Base-by-base conservation (phyloP, 192 early-diverging fungal genomes). In the Podila verticillata region DNA sequence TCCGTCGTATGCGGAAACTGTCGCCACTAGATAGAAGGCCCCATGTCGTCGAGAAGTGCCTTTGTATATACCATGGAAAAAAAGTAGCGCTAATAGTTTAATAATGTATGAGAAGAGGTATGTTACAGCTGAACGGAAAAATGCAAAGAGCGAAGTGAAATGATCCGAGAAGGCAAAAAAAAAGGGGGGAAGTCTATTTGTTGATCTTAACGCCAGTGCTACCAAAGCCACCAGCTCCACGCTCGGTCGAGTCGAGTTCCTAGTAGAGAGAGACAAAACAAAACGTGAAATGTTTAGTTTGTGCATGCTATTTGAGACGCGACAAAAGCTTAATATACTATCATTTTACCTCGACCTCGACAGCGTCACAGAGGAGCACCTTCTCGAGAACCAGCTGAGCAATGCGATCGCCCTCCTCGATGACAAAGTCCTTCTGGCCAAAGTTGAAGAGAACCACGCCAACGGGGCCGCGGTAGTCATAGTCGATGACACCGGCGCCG, bases 361-460 rank as follows among this genome's bases (percentile, higher is more conserved):
- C 83, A 1, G 98, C 88, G 10, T 92, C 89, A 6, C 96, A 93
- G 3, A 92, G 94, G 48, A 74, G 89, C 32, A 97, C 95, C 57
- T 87, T 83, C 81, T 98, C 98, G 12, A 99, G 83, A 35, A 99
- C 90, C 61, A 99, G 82, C 84, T 99, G 98, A 15, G 98, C 98
- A 81, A 99, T 90, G 30, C 98, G 90, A 79, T 99, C 97, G 19
- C 98, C 98, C 51, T 89, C 81, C 48, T 91, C 89, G 63, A 99
- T 90, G 85, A 72, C 35, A 87, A 86, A 84, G 24, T 94, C 91
- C 0, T 84, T 79, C 57, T 94, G 89, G 57, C 88, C 86, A 84
- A 96, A 95, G 87, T 97, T 98, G 81, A 98, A 97, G 72, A 98
- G 78, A 2, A 96, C 88, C 7, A 98, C 90, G 49, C 93, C 91